phyloP scores from a whole-genome alignment of 805 yeast genomes.

The Wickerhamiella brachini region DNA sequence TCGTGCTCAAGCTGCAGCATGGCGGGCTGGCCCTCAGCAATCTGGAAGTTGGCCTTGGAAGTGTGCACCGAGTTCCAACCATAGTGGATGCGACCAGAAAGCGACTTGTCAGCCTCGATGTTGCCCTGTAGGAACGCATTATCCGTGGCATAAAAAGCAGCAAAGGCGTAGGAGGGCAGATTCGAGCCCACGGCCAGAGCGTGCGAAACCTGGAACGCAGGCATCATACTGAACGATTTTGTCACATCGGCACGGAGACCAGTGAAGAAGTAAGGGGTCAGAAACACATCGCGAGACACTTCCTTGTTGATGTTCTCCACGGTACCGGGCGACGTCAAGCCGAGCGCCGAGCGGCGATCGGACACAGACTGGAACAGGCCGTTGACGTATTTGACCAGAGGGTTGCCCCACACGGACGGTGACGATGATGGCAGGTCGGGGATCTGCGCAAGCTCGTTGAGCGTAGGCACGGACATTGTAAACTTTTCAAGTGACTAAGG shows the following conservation, averaged over 20 bases:
- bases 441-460: slow-evolving; percentile 10
- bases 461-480: slow-evolving; percentile 4
- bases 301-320: slow-evolving; percentile 88
- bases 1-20: slow-evolving; percentile 96
- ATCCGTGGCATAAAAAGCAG: slow-evolving; percentile 81
- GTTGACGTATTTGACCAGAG: slow-evolving; percentile 12
- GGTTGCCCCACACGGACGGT: slow-evolving; percentile 15
- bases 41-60: slow-evolving; percentile 77
- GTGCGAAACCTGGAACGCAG: slow-evolving; percentile 94
- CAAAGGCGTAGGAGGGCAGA: slow-evolving; percentile 81
- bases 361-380: slow-evolving; percentile 8
- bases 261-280: slow-evolving; percentile 78
- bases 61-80: slow-evolving; percentile 72
- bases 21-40: slow-evolving; percentile 77
- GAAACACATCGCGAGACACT: slow-evolving; percentile 84
- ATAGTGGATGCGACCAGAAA: slow-evolving; percentile 81
- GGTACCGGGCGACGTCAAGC: slow-evolving; percentile 85
- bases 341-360: slow-evolving; percentile 69
- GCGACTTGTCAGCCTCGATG: slow-evolving; percentile 70
- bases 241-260: slow-evolving; percentile 94
- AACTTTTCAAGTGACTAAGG: neutral
- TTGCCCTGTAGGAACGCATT: slow-evolving; percentile 80
- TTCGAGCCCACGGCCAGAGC: slow-evolving; percentile 81
- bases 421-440: slow-evolving; percentile 13
- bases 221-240: slow-evolving; percentile 80